Percentiles rank a stretch among this genome's conserved stretches.
These are phyloP conservation scores for Cystobasidium tubakii DNA, from an alignment of 768 basidiomycete genomes.

Conservation along the genomic window DNA sequence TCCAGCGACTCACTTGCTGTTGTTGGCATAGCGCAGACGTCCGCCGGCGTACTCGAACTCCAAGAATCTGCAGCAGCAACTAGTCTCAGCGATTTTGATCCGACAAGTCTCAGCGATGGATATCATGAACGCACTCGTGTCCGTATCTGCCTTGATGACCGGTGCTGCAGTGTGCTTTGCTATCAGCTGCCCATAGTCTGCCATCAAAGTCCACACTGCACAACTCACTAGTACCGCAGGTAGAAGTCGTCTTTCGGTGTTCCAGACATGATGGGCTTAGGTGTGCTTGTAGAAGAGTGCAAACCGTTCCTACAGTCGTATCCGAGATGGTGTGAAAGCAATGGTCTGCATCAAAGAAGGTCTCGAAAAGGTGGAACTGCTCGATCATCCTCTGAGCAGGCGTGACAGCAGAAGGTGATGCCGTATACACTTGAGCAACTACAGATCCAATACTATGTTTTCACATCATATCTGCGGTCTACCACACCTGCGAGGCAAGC, in stretches of 20 bases:
- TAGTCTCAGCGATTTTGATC: not conserved
- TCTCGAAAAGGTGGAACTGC: too few species aligned
- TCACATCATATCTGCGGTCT: too few species aligned
- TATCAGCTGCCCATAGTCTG: too few species aligned
- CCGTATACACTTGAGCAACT: too few species aligned
- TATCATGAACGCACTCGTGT: slow-evolving; percentile 32
- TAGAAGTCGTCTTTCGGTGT: slow-evolving; percentile 40
- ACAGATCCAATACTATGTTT: too few species aligned
- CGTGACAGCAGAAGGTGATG: too few species aligned
- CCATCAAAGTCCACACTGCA: too few species aligned
- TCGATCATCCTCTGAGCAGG: too few species aligned
- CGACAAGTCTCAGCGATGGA: too few species aligned
- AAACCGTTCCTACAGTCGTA: not conserved
- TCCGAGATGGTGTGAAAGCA: not conserved
- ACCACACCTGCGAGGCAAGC: too few species aligned
- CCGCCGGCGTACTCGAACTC: slow-evolving; percentile 98
- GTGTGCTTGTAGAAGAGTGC: not conserved
- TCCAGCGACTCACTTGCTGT: slow-evolving; percentile 63
- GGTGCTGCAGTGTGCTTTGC: slow-evolving; percentile 56
- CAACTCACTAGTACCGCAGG: slow-evolving; percentile 43
- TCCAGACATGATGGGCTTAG: slow-evolving; percentile 17
- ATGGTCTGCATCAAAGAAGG: too few species aligned
- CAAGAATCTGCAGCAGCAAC: slow-evolving; percentile 75
- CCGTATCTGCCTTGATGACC: slow-evolving; percentile 85
- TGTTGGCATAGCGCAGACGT: slow-evolving; percentile 91